Evolutionary conservation across 257 asterid species (phyloP).

Genomic region (Nicotiana tabacum): DNA sequence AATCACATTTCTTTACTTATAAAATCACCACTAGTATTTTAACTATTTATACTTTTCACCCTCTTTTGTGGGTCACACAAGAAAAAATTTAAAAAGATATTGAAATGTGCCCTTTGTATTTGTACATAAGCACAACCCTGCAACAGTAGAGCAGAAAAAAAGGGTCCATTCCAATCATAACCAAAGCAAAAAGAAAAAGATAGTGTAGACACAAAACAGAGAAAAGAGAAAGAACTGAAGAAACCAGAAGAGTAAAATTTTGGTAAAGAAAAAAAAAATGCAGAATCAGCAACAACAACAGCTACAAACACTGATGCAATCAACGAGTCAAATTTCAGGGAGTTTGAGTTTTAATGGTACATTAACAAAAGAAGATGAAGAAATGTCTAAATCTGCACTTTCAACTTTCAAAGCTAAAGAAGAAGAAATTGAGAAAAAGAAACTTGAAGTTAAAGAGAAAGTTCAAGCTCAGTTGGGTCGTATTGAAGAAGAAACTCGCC

Average conservation of each 20-base stretch:
- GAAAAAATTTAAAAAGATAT: too few relatives aligned
- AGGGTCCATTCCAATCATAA: too few relatives aligned
- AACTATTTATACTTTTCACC: neutral
- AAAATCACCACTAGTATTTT: too few relatives aligned
- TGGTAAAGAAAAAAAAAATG: neutral
- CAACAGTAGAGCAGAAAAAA: too few relatives aligned
- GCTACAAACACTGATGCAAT: slow-evolving; percentile 18
- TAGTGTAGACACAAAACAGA: too few relatives aligned
- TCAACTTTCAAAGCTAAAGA: slow-evolving; percentile 71
- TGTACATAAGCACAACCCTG: too few relatives aligned
- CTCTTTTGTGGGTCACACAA: neutral
- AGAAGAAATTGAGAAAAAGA: slow-evolving; percentile 80
- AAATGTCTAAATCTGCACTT: slow-evolving; percentile 66
- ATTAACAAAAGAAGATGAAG: slow-evolving; percentile 39
- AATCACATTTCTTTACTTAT: too few relatives aligned
- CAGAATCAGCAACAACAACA: neutral
- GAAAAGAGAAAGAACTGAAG: too few relatives aligned
- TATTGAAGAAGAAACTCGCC: slow-evolving; percentile 73
- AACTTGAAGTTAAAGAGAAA: slow-evolving; percentile 48
- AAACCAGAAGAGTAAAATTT: too few relatives aligned
- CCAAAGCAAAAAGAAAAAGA: too few relatives aligned
- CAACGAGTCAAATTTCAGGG: slow-evolving; percentile 10
- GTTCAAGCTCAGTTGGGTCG: slow-evolving; percentile 81
- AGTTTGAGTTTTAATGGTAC: slow-evolving; percentile 15
- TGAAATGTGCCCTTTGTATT: too few relatives aligned